phyloP scores from a whole-genome alignment of 2,329 filamentous ascomycete genomes.

The Lecanicillium sp. region DNA sequence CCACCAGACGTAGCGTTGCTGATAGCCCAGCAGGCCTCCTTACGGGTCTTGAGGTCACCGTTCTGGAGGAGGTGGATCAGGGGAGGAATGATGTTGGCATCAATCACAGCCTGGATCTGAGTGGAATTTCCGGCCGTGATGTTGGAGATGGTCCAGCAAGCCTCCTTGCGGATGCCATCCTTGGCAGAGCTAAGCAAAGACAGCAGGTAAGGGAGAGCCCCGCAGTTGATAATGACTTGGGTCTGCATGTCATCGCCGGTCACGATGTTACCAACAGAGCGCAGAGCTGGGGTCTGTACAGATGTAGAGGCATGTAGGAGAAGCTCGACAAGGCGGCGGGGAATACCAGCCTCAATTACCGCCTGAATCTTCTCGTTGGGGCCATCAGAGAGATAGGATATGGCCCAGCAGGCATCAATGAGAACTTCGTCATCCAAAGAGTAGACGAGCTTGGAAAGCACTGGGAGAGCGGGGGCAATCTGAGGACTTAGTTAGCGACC shows the following conservation, averaged over 20 bases:
- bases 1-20: conserved; percentile 97
- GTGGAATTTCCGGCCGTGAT: conserved; percentile 96
- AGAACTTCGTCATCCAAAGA: conserved; percentile 96
- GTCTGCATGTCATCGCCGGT: conserved; percentile 98
- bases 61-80: conserved; percentile 94
- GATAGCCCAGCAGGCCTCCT: conserved; percentile 99
- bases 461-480: conserved; percentile 91
- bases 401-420: conserved; percentile 99
- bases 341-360: conserved; percentile 96
- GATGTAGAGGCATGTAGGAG: conserved; percentile 98
- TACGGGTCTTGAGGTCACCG: conserved; percentile 96
- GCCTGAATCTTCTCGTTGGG: conserved; percentile 99
- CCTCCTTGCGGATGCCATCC: conserved; percentile 98
- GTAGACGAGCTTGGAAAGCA: conserved; percentile 95
- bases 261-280: conserved; percentile 97
- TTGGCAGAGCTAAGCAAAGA: conserved; percentile 94
- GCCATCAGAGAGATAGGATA: conserved; percentile 95
- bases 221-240: conserved; percentile 98
- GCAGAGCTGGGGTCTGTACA: conserved; percentile 92
- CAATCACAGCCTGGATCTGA: conserved; percentile 94
- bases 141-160: conserved; percentile 99
- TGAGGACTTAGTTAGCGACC: conserved; percentile 30
- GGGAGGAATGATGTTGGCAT: conserved; percentile 93
- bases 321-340: conserved; percentile 89
- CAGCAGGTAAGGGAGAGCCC: conserved; percentile 82